phyloP scores from a whole-genome alignment of 345 rosid genomes.

The Stellera chamaejasme region DNA sequence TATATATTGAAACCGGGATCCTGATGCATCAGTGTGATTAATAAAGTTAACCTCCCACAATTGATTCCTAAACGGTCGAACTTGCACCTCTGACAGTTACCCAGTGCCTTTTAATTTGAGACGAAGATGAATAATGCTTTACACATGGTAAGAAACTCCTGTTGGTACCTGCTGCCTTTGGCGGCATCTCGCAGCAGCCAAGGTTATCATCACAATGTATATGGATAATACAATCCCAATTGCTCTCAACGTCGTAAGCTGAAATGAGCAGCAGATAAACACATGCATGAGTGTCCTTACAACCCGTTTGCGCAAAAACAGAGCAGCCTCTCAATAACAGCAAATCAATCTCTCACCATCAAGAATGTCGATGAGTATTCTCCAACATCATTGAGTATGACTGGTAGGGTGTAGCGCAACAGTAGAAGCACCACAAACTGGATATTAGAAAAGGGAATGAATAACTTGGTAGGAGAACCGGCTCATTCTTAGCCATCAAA shows the following conservation, averaged over 20 bases:
- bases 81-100: neutral
- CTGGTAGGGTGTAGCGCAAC: conserved; percentile 62
- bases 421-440: conserved; percentile 71
- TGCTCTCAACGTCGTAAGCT: conserved; percentile 50
- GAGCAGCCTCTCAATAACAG: neutral
- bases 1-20: conserved; percentile 14
- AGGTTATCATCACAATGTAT: conserved; percentile 45
- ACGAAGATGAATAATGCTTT: neutral
- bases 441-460: conserved; percentile 11
- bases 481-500: no score
- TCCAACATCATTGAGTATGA: conserved; percentile 40
- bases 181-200: conserved; percentile 36
- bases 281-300: neutral
- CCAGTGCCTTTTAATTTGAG: no score
- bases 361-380: conserved; percentile 49
- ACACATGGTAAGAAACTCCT: neutral
- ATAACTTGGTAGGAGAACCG: neutral
- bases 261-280: conserved; percentile 12
- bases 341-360: conserved; percentile 30
- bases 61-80: no score
- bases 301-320: neutral
- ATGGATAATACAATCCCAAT: conserved; percentile 59
- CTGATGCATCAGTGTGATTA: conserved; percentile 7
- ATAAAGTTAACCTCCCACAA: no score
- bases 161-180: conserved; percentile 31